phyloP scores from a whole-genome alignment of 345 rosid species.

The Citrus unshiu region DNA sequence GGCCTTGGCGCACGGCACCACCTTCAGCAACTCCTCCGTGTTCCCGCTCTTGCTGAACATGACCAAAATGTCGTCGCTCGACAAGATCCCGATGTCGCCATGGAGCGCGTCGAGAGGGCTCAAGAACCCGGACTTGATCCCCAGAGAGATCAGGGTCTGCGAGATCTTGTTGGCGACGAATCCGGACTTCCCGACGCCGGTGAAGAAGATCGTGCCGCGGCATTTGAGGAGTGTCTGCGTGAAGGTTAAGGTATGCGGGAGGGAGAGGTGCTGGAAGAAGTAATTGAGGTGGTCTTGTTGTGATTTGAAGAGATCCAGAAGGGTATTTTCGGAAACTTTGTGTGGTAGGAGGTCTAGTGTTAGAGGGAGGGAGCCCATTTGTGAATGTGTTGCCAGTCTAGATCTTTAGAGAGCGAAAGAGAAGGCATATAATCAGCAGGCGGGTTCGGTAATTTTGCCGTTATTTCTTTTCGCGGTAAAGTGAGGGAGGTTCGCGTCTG shows the following conservation, averaged over 20 bases:
- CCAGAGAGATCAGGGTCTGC: conserved; percentile 81
- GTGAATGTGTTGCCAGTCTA: not conserved
- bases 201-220: conserved; percentile 71
- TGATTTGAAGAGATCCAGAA: conserved; percentile 73
- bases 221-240: conserved; percentile 57
- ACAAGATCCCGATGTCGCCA: conserved; percentile 82
- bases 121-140: conserved; percentile 69
- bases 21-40: conserved; percentile 84
- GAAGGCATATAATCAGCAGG: not conserved
- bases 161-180: conserved; percentile 94
- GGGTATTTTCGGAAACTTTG: conserved; percentile 47
- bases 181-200: conserved; percentile 95
- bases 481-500: not conserved
- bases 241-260: conserved; percentile 71
- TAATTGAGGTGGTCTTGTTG: conserved; percentile 87
- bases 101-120: conserved; percentile 92
- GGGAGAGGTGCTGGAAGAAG: conserved; percentile 84
- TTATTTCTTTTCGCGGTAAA: conserved; percentile 6
- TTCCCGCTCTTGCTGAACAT: conserved; percentile 79
- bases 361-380: conserved; percentile 50
- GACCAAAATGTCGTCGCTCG: conserved; percentile 55
- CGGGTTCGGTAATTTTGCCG: not conserved
- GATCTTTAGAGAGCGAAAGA: not conserved
- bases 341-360: conserved; percentile 23
- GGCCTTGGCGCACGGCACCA: conserved; percentile 87